Evolutionary conservation across 192 early-diverging fungal species (phyloP).

Genomic region (Backusella tarrabulga): DNA sequence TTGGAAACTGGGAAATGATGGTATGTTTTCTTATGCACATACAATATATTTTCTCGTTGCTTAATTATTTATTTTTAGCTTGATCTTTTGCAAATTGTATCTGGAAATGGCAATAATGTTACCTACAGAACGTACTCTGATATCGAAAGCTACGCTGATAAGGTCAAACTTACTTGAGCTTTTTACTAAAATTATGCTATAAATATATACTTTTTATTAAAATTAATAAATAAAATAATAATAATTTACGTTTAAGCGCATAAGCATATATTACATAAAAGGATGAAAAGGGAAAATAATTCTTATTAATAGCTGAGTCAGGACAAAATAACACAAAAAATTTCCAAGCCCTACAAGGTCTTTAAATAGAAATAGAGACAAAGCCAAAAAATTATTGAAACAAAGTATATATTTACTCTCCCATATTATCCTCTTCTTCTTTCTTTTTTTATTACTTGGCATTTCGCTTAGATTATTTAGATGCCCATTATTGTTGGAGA

Average conservation of each 20-base stretch:
- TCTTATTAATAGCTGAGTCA: background rate
- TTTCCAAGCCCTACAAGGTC: background rate
- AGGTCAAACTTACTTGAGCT: background rate
- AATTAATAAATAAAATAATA: background rate
- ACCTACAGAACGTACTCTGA: constrained; percentile 24
- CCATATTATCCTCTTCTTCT: background rate
- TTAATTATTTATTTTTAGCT: background rate
- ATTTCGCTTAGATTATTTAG: background rate
- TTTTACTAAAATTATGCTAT: background rate
- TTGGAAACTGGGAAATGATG: constrained; percentile 76
- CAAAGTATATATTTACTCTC: background rate
- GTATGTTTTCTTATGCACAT: constrained; percentile 18
- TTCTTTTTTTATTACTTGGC: background rate
- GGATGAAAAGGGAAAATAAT: background rate
- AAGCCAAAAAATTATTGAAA: background rate
- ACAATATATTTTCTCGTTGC: background rate
- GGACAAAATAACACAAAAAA: background rate
- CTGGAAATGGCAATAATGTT: constrained; percentile 20
- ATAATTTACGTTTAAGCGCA: background rate
- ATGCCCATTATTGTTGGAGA: background rate
- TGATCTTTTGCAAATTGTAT: constrained; percentile 31
- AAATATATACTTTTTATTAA: background rate
- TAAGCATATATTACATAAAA: background rate
- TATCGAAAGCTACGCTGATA: constrained; percentile 19
- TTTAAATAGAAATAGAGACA: background rate